phyloP scores from a whole-genome alignment of 2,329 filamentous ascomycete genomes.

The Penicillium nordicum region DNA sequence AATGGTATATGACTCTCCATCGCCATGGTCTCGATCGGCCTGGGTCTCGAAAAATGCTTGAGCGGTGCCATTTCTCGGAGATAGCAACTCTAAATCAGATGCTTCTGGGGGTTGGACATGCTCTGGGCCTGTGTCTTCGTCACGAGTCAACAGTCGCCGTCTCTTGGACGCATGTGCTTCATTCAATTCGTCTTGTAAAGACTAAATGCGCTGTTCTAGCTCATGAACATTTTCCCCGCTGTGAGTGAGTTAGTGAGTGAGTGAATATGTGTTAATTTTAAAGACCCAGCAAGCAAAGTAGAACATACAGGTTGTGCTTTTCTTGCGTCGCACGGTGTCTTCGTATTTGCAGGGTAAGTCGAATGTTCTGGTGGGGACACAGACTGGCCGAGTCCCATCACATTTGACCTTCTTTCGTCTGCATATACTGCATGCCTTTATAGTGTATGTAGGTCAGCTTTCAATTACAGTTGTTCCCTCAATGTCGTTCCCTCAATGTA shows the following conservation, averaged over 20 bases:
- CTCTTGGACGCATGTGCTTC: background rate
- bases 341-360: conserved; percentile 7
- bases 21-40: conserved; percentile 1
- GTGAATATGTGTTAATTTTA: background rate
- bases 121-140: background rate
- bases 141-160: background rate
- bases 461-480: background rate
- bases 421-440: conserved; percentile 8
- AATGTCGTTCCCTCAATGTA: background rate
- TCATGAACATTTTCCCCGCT: background rate
- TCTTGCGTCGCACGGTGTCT: background rate
- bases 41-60: background rate
- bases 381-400: conserved; percentile 11
- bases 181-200: conserved; percentile 2
- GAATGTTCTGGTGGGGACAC: conserved; percentile 10
- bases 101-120: background rate
- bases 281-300: background rate
- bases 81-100: background rate
- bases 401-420: conserved; percentile 14
- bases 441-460: background rate
- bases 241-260: background rate
- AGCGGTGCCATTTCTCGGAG: background rate
- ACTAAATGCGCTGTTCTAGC: background rate
- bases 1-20: conserved; percentile 13
- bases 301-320: conserved; percentile 1